Base-by-base conservation (phyloP, 176 grass and related monocot genomes). In the Hordeum vulgare region DNA sequence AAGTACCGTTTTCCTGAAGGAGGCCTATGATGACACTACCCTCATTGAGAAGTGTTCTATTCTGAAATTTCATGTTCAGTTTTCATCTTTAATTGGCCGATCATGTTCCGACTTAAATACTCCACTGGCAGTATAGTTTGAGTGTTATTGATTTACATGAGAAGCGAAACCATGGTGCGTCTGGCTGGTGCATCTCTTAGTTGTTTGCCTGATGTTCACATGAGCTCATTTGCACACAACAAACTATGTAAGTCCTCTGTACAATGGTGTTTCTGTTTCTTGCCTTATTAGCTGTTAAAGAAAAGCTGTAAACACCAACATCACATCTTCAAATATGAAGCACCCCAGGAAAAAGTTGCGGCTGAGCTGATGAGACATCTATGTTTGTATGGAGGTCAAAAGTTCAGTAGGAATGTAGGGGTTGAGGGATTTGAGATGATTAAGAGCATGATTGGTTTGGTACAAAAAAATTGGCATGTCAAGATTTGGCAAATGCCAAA, bases 1-100 rank as follows among this genome's bases (percentile, higher is more conserved):
- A 74, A 95, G 95, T 69, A 95, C 86, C 36, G 87, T 95, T n/a
- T 95, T 95, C 68, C 86, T 98, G 37, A 95, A 98, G 67, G 95
- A 98, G 60, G 95, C 88, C 23, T 98, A 95, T 77, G 85, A 88
- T 71, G 87, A 80, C 12, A 81, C 71, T 41, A 61, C 86, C 57
- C 80, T 95, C 74, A 83, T 95, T 69, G 89, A 93, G 31, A 98
- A 90, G 68, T 93, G 93, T 49, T 89, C 90, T 54, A 40, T 93
- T 64, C 57, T 91, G 66, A 90, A 82, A 71, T 98, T 94, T 34
- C 81, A 86, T 60, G 89, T 93, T 66, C 86, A 59, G 7, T 98
- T 98, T 90, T 78, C 77, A 36, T 73, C 89, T 80, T 86, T 95
- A 56, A 93, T 98, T 69, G 95, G 90, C 37, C 78, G 76, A 63